These are phyloP conservation scores for Cyclospora cayetanensis DNA, from an alignment of 169 alveolate species.

Conservation along the genomic window DNA sequence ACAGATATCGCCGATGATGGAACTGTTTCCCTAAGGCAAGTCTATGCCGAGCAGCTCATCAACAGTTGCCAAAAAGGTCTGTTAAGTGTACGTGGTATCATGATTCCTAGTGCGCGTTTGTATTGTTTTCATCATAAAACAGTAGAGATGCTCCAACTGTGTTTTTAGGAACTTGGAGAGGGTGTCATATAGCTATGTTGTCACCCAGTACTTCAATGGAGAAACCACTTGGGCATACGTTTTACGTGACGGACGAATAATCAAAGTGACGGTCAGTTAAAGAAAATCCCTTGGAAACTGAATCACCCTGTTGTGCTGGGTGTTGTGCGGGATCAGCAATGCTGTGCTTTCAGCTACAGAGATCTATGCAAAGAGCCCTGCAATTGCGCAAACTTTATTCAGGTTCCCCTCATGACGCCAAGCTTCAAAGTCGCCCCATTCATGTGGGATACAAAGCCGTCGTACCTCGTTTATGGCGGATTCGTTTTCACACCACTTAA, in stretches of 20 bases:
- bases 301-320: no score
- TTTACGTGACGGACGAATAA: slow-evolving; percentile 75
- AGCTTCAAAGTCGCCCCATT: slow-evolving; percentile 81
- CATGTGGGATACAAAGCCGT: slow-evolving; percentile 86
- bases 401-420: slow-evolving; percentile 78
- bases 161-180: slow-evolving; percentile 51
- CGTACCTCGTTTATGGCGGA: slow-evolving; percentile 85
- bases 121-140: no score
- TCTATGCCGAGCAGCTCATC: no score
- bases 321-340: no score
- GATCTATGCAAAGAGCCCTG: no score
- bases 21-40: slow-evolving; percentile 81
- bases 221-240: slow-evolving; percentile 76
- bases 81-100: no score
- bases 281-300: neutral
- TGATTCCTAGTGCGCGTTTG: no score
- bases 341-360: no score
- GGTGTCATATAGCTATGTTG: slow-evolving; percentile 70
- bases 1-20: slow-evolving; percentile 87
- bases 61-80: no score
- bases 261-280: slow-evolving; percentile 70
- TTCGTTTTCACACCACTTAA: slow-evolving; percentile 85
- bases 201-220: slow-evolving; percentile 78
- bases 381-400: no score
- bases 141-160: no score